Conservation (phyloP, 148 eudicot genomes). For the Amaranthus palmeri region DNA sequence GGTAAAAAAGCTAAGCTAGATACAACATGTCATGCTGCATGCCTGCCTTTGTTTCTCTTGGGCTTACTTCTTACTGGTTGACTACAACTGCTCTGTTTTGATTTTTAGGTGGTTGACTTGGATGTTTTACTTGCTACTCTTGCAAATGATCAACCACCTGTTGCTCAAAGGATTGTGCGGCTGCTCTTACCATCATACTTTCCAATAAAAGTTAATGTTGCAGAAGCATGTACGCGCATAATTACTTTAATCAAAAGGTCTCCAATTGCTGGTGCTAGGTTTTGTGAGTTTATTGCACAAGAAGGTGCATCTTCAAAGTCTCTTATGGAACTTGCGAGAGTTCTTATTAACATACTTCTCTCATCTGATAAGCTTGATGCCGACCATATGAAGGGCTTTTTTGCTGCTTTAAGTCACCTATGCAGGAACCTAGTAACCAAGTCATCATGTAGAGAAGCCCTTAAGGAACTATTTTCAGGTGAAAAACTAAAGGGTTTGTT, state of each 20-base stretch:
- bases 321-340: constrained; percentile 56
- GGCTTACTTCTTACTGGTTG: background rate
- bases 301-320: constrained; percentile 77
- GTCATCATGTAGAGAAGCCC: constrained; percentile 30
- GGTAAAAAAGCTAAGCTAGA: constrained; percentile 35
- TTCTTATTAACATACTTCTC: constrained; percentile 39
- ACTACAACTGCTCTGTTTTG: constrained; percentile 9
- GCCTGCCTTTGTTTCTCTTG: background rate
- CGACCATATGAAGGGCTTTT: constrained; percentile 55
- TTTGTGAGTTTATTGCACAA: constrained; percentile 69
- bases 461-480: constrained; percentile 53
- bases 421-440: constrained; percentile 53
- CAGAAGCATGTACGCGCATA: constrained; percentile 85
- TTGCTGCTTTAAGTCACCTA: constrained; percentile 58
- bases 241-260: constrained; percentile 76
- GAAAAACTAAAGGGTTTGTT: constrained; percentile 58
- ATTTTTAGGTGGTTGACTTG: constrained; percentile 57
- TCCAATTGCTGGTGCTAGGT: constrained; percentile 86
- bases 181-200: constrained; percentile 90
- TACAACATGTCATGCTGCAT: background rate
- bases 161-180: constrained; percentile 73
- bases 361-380: constrained; percentile 33
- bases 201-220: constrained; percentile 52
- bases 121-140: constrained; percentile 55
- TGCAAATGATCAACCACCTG: constrained; percentile 71